Evolutionary conservation across 768 basidiomycete genomes (phyloP).

Genomic region (Podaxis sp.): DNA sequence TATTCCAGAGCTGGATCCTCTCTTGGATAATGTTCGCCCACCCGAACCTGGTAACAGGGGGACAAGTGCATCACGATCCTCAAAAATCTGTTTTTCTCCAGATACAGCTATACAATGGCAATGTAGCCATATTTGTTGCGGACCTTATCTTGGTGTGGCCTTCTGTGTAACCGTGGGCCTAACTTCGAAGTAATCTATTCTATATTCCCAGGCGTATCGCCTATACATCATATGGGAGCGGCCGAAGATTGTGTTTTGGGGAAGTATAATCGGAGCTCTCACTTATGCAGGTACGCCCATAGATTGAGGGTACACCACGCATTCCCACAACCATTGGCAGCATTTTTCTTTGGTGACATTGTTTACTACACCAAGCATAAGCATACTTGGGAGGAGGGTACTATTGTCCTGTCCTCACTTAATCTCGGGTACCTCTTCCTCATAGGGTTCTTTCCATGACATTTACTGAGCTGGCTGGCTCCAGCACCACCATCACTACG

Average conservation of each 20-base stretch:
- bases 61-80: background rate
- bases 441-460: background rate
- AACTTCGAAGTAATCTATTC: background rate
- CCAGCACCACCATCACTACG: background rate
- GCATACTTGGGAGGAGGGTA: background rate
- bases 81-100: background rate
- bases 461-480: background rate
- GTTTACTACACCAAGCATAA: background rate
- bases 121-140: background rate
- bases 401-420: background rate
- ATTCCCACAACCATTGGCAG: background rate
- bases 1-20: conserved; percentile 1
- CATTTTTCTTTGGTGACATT: background rate
- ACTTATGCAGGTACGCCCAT: background rate
- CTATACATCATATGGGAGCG: conserved; percentile 8
- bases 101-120: background rate
- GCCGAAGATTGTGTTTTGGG: background rate
- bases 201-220: background rate
- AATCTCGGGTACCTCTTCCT: background rate
- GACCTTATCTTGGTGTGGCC: background rate
- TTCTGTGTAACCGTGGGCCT: background rate
- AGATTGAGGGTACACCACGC: background rate
- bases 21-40: background rate
- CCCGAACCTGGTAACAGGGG: background rate
- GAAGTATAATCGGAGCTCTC: background rate